Evolutionary conservation across 177 flowering plant genomes (phyloP).

Genomic region (Vitis hybrid): DNA sequence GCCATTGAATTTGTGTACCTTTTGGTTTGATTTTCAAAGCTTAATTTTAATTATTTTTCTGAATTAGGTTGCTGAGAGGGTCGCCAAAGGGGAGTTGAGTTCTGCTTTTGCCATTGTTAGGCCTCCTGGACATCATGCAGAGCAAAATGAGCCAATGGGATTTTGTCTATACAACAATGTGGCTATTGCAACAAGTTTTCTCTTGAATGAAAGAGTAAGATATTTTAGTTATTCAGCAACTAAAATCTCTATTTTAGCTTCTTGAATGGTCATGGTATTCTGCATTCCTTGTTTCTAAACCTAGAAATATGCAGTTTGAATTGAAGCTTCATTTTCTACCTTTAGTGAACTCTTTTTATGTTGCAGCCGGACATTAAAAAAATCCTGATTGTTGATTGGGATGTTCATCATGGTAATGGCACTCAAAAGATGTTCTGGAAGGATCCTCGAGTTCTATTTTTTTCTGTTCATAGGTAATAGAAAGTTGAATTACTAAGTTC

Average conservation of each 20-base stretch:
- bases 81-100: conserved; percentile 78
- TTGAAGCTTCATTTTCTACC: not conserved
- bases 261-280: not conserved
- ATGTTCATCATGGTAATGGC: conserved; percentile 99
- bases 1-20: not conserved
- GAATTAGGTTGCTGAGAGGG: conserved; percentile 71
- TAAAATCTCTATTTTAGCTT: not conserved
- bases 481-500: not conserved
- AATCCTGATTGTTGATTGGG: conserved; percentile 98
- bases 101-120: conserved; percentile 97
- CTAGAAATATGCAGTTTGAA: not conserved
- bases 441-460: conserved; percentile 90
- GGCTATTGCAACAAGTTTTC: conserved; percentile 74
- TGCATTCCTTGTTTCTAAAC: not conserved
- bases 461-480: conserved; percentile 92
- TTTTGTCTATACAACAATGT: conserved; percentile 94
- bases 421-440: conserved; percentile 95
- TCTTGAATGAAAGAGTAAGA: conserved; percentile 77
- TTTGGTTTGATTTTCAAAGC: not conserved
- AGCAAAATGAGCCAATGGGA: conserved; percentile 86
- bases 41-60: conserved; percentile 3
- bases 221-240: not conserved
- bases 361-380: conserved; percentile 75
- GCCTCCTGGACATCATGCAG: conserved; percentile 99
- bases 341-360: not conserved